These are phyloP conservation scores for Taiozyma onychis DNA, from an alignment of 1,139 yeast genomes.

Conservation along the genomic window DNA sequence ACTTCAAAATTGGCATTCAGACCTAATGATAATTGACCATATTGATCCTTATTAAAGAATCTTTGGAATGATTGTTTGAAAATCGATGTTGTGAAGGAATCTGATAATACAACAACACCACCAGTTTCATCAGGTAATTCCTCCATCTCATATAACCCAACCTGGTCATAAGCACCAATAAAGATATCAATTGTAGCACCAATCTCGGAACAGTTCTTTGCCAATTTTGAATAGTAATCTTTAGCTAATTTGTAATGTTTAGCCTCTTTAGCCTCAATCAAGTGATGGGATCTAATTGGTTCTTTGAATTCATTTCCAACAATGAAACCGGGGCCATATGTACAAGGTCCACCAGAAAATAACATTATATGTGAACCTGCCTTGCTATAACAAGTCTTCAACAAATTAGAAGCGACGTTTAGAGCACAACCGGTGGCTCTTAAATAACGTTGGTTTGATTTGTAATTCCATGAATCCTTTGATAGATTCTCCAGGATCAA, in stretches of 20 bases:
- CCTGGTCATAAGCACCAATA: conserved; percentile 63
- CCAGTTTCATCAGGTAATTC: conserved; percentile 53
- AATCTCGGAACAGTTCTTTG: conserved; percentile 35
- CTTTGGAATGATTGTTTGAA: conserved; percentile 58
- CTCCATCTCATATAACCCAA: conserved; percentile 63
- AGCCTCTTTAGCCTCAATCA: conserved; percentile 73
- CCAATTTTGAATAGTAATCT: conserved; percentile 45
- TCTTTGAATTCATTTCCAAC: conserved; percentile 81
- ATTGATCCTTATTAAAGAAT: conserved; percentile 38
- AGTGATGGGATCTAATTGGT: conserved; percentile 88
- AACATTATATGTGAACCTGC: conserved; percentile 58
- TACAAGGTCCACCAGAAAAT: conserved; percentile 84
- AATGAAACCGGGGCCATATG: conserved; percentile 85
- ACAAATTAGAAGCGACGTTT: conserved; percentile 49
- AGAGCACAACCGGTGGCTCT: conserved; percentile 67
- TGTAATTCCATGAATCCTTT: conserved; percentile 48
- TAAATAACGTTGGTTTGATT: conserved; percentile 43
- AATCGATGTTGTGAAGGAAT: conserved; percentile 59
- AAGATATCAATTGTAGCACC: conserved; percentile 55
- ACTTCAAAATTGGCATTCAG: conserved; percentile 56
- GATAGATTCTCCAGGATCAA: conserved; percentile 47
- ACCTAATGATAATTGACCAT: conserved; percentile 41
- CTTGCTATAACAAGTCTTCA: conserved; percentile 40
- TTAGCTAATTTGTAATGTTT: conserved; percentile 78
- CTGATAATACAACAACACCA: conserved; percentile 56